Conservation (phyloP, 345 rosid species). For the Carallia brachiata region DNA sequence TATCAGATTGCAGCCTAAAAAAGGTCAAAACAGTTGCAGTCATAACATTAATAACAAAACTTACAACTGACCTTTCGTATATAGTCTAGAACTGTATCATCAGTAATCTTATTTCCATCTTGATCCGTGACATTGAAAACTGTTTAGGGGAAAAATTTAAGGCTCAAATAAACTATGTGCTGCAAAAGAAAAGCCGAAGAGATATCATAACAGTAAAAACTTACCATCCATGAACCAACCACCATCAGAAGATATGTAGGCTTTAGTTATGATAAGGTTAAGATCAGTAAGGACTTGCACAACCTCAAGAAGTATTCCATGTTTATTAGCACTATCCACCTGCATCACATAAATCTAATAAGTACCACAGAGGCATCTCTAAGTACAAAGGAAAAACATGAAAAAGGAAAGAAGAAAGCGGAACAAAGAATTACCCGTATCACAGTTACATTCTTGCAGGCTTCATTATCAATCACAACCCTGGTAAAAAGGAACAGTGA, state of each 20-base stretch:
- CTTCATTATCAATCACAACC: conserved; percentile 92
- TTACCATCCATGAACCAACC: conserved; percentile 99
- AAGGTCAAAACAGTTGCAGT: neutral
- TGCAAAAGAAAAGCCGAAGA: neutral
- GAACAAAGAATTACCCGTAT: conserved; percentile 48
- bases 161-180: conserved; percentile 14
- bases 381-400: conserved; percentile 1
- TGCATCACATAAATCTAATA: conserved; percentile 27
- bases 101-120: conserved; percentile 77
- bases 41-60: conserved; percentile 2
- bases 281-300: conserved; percentile 94
- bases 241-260: conserved; percentile 94
- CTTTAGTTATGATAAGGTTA: conserved; percentile 74
- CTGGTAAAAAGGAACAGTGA: conserved; percentile 31
- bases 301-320: conserved; percentile 91
- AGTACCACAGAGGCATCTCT: conserved; percentile 8
- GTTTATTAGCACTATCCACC: conserved; percentile 97
- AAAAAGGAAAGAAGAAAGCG: conserved; percentile 1
- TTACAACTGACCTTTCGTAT: conserved; percentile 60
- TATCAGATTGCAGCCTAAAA: conserved; percentile 11
- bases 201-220: conserved; percentile 1
- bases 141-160: conserved; percentile 22
- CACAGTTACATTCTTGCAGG: conserved; percentile 85
- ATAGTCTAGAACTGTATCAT: conserved; percentile 71
- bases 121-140: conserved; percentile 90